phyloP scores from a whole-genome alignment of 345 rosid species.

The Linum trigynum region DNA sequence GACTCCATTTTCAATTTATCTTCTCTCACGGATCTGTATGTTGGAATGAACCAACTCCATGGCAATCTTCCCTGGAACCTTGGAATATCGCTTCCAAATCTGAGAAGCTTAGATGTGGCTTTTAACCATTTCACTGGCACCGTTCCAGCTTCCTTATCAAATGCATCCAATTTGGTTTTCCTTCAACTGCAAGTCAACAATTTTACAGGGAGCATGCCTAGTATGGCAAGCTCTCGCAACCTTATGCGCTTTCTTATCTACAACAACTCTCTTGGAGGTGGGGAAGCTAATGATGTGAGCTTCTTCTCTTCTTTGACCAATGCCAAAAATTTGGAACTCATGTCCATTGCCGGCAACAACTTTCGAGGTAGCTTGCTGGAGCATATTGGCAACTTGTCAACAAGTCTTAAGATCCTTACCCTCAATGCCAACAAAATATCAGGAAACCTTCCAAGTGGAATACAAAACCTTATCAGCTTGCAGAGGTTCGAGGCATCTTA shows the following conservation, averaged over 20 bases:
- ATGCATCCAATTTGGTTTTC: not conserved
- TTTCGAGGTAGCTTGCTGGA: constrained; percentile 18
- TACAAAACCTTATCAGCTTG: constrained; percentile 4
- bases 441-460: constrained; percentile 17
- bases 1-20: constrained; percentile 14
- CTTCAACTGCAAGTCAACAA: not conserved
- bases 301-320: constrained; percentile 16
- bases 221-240: not conserved
- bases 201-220: constrained; percentile 5
- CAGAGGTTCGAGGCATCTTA: not conserved
- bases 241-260: not conserved
- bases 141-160: too few relatives aligned
- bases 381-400: constrained; percentile 15
- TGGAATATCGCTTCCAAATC: constrained; percentile 10
- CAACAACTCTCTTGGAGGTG: constrained; percentile 5
- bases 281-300: not conserved
- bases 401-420: accelerated
- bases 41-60: not conserved
- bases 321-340: not conserved
- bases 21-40: not conserved
- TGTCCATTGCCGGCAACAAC: not conserved
- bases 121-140: constrained; percentile 8
- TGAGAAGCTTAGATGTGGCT: not conserved
- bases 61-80: constrained; percentile 9
- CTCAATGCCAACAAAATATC: not conserved